A percentile compares a stretch with the other conserved stretches of the same genome.
These are phyloP conservation scores for Alternaria brassicicola DNA, from an alignment of 2,329 filamentous ascomycete species.

Conservation along the genomic window DNA sequence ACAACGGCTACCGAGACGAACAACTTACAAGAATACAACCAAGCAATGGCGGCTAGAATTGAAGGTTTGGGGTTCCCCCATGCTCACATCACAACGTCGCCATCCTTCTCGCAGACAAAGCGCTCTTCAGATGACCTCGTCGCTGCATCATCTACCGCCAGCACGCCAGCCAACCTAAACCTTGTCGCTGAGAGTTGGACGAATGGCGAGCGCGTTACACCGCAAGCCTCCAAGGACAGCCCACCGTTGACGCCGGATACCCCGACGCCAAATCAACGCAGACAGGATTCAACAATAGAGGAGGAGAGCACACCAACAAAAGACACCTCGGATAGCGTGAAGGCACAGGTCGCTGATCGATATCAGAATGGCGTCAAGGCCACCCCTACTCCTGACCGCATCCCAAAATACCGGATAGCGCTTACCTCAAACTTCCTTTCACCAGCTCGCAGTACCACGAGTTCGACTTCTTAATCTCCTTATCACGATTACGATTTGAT, in stretches of 20 bases:
- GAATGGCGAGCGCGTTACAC: conserved; percentile 20
- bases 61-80: conserved; percentile 35
- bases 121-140: conserved; percentile 44
- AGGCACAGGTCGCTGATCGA: not conserved
- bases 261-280: conserved; percentile 30
- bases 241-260: conserved; percentile 24
- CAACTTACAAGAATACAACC: conserved; percentile 15
- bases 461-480: not conserved
- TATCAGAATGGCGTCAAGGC: conserved; percentile 3
- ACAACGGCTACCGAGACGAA: conserved; percentile 30
- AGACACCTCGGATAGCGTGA: conserved; percentile 1
- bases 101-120: conserved; percentile 43
- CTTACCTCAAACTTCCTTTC: conserved; percentile 37
- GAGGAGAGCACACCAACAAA: conserved; percentile 12
- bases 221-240: conserved; percentile 19
- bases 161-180: conserved; percentile 32
- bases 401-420: conserved; percentile 44
- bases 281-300: conserved; percentile 13
- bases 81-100: conserved; percentile 19
- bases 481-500: not conserved
- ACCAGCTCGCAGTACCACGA: conserved; percentile 10
- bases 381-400: conserved; percentile 13
- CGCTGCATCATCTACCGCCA: conserved; percentile 31
- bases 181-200: conserved; percentile 20
- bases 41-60: conserved; percentile 25